Percentiles rank a stretch among this genome's conserved stretches.
Conservation (phyloP, 1,284 basidiomycete species). For the Apiotrichum gracile region DNA sequence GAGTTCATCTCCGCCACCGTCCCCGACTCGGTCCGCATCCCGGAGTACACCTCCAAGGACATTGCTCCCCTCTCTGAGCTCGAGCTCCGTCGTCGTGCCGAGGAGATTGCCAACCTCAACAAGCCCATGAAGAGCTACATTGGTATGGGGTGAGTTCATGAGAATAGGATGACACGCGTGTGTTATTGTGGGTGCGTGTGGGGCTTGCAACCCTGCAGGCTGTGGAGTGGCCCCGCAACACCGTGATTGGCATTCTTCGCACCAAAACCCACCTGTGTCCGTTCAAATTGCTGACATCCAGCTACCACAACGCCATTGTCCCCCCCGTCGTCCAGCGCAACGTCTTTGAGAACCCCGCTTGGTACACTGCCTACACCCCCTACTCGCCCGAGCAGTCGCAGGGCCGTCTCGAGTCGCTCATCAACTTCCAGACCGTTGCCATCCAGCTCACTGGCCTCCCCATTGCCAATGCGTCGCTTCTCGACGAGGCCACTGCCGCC, state of each 20-base stretch:
- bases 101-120: constrained; percentile 71
- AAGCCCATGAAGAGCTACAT: constrained; percentile 85
- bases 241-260: too few relatives aligned
- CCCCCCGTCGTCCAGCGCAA: constrained; percentile 90
- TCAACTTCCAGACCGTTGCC: constrained; percentile 97
- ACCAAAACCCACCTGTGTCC: neutral
- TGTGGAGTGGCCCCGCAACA: too few relatives aligned
- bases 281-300: neutral
- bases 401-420: constrained; percentile 85
- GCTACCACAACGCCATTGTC: constrained; percentile 86
- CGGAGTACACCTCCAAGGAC: constrained; percentile 49
- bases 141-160: constrained; percentile 67
- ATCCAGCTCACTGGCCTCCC: constrained; percentile 91
- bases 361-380: constrained; percentile 98
- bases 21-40: constrained; percentile 69
- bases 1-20: constrained; percentile 75
- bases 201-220: too few relatives aligned
- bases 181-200: too few relatives aligned
- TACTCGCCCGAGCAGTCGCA: constrained; percentile 50
- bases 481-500: constrained; percentile 88
- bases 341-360: constrained; percentile 93
- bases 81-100: constrained; percentile 71
- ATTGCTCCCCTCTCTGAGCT: constrained; percentile 79
- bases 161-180: neutral
- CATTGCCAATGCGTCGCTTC: constrained; percentile 86